These are phyloP conservation scores for Samsoniella hepiali DNA, from an alignment of 2,329 filamentous ascomycete genomes.

Conservation along the genomic window DNA sequence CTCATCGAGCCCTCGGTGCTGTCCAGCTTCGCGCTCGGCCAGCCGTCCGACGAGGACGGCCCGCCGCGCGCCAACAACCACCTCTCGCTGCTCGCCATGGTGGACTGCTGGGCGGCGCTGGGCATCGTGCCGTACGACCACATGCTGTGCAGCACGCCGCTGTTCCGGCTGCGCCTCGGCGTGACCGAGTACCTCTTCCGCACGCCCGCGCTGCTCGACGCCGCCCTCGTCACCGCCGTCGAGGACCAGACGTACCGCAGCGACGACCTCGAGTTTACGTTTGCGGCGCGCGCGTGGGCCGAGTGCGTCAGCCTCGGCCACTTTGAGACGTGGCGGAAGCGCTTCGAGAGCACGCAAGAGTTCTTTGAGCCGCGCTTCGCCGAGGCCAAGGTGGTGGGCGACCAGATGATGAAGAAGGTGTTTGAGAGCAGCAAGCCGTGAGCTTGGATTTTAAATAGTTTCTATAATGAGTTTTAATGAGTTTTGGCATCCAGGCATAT, in stretches of 20 bases:
- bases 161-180: slow-evolving; percentile 93
- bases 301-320: slow-evolving; percentile 88
- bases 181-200: slow-evolving; percentile 97
- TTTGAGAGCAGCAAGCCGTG: slow-evolving; percentile 65
- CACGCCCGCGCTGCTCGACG: slow-evolving; percentile 74
- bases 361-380: slow-evolving; percentile 91
- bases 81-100: slow-evolving; percentile 88
- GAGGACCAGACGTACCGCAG: slow-evolving; percentile 89
- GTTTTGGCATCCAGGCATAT: neutral
- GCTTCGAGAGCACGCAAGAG: slow-evolving; percentile 83
- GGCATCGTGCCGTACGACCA: slow-evolving; percentile 96
- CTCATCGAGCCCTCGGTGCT: slow-evolving; percentile 80
- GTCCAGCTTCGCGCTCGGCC: slow-evolving; percentile 82
- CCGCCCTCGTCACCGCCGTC: slow-evolving; percentile 80
- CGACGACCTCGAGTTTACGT: slow-evolving; percentile 96
- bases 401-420: slow-evolving; percentile 96
- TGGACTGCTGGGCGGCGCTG: slow-evolving; percentile 95
- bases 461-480: neutral
- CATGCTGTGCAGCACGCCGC: slow-evolving; percentile 98
- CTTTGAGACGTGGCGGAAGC: slow-evolving; percentile 87
- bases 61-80: slow-evolving; percentile 79
- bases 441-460: neutral
- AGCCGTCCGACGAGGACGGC: slow-evolving; percentile 52
- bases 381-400: slow-evolving; percentile 82
- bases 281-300: slow-evolving; percentile 93